A percentile compares a stretch with the other conserved stretches of the same genome.
These are phyloP conservation scores for Tricholoma bakamatsutake DNA, from an alignment of 768 basidiomycete genomes.

Conservation along the genomic window DNA sequence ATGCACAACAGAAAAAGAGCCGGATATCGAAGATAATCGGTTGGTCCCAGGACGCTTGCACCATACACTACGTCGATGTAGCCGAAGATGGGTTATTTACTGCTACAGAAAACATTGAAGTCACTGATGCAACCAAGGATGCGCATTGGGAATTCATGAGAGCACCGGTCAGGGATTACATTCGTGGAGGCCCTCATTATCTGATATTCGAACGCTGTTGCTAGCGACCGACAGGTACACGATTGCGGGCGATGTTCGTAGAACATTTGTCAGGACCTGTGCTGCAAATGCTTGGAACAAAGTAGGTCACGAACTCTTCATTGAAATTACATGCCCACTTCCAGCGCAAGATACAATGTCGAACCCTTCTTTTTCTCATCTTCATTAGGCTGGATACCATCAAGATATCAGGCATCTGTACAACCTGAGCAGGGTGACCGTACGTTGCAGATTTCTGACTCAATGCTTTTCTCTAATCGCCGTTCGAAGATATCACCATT, in stretches of 20 bases:
- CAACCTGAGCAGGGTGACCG: constrained; percentile 28
- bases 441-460: constrained; percentile 19
- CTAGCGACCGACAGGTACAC: constrained; percentile 27
- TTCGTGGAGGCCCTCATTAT: neutral
- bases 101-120: constrained; percentile 12
- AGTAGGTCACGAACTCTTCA: constrained; percentile 17
- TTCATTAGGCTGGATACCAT: constrained; percentile 54
- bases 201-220: neutral
- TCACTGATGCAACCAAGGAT: constrained; percentile 17
- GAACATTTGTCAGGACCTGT: constrained; percentile 44
- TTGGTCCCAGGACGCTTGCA: constrained; percentile 18
- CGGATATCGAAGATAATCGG: constrained; percentile 26
- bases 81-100: constrained; percentile 28
- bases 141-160: constrained; percentile 29
- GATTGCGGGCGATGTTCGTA: constrained; percentile 45
- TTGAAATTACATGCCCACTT: neutral
- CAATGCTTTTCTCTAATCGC: neutral
- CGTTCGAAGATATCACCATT: constrained; percentile 46
- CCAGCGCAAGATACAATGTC: constrained; percentile 34
- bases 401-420: constrained; percentile 46
- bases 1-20: constrained; percentile 35
- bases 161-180: constrained; percentile 21
- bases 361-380: constrained; percentile 66
- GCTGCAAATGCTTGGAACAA: constrained; percentile 50
- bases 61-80: constrained; percentile 37